Evolutionary conservation across 2,329 filamentous ascomycete genomes (phyloP).

Genomic region (Penicillium sp.): DNA sequence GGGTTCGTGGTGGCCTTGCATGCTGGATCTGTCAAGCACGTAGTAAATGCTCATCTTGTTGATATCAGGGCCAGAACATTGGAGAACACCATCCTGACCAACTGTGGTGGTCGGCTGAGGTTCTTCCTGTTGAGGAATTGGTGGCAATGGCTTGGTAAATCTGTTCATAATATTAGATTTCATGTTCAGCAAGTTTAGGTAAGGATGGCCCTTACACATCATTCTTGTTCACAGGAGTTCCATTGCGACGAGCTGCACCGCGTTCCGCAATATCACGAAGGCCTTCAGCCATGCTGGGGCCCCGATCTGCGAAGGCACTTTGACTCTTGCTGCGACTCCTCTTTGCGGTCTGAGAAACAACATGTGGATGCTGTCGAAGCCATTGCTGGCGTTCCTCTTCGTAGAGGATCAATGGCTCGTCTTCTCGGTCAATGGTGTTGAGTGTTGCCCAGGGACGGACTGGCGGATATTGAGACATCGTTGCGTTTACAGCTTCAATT

Average conservation of each 20-base stretch:
- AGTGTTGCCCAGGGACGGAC: not conserved
- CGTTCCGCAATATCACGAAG: not conserved
- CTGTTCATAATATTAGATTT: constrained; percentile 1
- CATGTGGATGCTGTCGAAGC: not conserved
- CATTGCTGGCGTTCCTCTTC: not conserved
- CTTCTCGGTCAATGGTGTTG: not conserved
- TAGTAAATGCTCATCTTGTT: not conserved
- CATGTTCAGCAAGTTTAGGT: not conserved
- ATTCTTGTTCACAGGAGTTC: not conserved
- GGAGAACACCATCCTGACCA: not conserved
- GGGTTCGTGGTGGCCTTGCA: not conserved
- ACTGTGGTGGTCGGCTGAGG: not conserved
- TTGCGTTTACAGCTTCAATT: not conserved
- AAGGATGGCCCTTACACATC: not conserved
- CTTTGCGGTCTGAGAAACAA: not conserved
- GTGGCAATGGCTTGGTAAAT: not conserved
- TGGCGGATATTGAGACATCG: not conserved
- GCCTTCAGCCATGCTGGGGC: not conserved
- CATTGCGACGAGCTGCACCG: not conserved
- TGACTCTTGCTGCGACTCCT: not conserved
- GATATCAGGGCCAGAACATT: not conserved
- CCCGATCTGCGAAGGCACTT: not conserved
- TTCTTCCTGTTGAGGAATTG: not conserved
- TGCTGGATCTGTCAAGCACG: not conserved
- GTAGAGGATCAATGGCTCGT: not conserved